These are phyloP conservation scores for Alternaria rosae DNA, from an alignment of 2,329 filamentous ascomycete genomes.

Conservation along the genomic window DNA sequence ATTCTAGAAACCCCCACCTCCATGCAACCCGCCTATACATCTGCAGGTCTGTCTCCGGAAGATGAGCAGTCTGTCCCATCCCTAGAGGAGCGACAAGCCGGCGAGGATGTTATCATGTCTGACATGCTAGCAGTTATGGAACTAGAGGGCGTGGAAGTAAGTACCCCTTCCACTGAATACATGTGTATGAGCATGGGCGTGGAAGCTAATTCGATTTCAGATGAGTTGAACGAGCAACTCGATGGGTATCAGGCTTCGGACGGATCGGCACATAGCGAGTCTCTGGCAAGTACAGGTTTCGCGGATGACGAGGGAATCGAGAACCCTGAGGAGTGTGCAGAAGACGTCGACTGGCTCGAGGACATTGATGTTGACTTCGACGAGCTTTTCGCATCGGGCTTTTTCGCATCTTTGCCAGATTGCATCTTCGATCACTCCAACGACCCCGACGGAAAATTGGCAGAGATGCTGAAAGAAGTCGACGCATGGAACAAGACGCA, in stretches of 20 bases:
- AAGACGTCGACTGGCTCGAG: neutral
- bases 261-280: neutral
- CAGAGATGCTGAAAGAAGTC: neutral
- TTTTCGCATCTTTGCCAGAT: no score
- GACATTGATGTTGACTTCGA: neutral
- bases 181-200: neutral
- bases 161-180: neutral
- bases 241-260: neutral
- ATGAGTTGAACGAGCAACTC: neutral
- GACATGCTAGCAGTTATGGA: neutral
- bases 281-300: neutral
- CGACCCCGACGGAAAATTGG: neutral
- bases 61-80: neutral
- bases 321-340: neutral
- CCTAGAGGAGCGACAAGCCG: neutral
- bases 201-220: neutral
- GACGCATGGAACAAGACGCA: neutral
- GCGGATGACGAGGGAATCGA: neutral
- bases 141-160: neutral
- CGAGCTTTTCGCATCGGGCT: neutral
- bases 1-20: fast-evolving
- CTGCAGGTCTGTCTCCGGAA: neutral
- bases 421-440: neutral
- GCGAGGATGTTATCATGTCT: neutral
- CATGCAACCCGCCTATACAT: neutral